Evolutionary conservation across 306 rosid species (phyloP).

Genomic region (Vigna mungo): DNA sequence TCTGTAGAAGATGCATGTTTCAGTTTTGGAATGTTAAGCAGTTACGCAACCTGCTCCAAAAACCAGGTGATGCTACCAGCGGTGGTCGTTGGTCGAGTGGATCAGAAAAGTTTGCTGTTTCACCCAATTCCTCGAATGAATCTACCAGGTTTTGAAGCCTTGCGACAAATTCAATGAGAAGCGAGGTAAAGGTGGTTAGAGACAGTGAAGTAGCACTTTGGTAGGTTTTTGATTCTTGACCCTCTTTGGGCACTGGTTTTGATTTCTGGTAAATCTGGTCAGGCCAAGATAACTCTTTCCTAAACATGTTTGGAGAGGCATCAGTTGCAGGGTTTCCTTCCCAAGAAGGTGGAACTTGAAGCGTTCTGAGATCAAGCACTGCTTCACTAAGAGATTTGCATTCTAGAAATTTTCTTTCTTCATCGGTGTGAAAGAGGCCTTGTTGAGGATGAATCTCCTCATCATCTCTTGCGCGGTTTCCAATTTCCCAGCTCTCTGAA

Average conservation of each 20-base stretch:
- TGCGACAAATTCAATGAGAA: constrained; percentile 91
- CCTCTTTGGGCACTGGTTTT: constrained; percentile 42
- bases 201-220: constrained; percentile 89
- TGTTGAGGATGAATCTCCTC: constrained; percentile 45
- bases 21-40: constrained; percentile 43
- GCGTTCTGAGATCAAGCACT: constrained; percentile 68
- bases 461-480: constrained; percentile 56
- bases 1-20: background rate
- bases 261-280: constrained; percentile 52
- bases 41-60: constrained; percentile 59
- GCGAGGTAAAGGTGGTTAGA: constrained; percentile 79
- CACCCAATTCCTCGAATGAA: constrained; percentile 72
- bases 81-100: constrained; percentile 56
- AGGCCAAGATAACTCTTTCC: constrained; percentile 70
- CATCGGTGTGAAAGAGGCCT: constrained; percentile 58
- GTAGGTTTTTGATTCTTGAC: constrained; percentile 68
- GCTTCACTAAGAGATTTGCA: constrained; percentile 90
- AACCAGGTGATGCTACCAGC: constrained; percentile 43
- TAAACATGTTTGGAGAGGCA: constrained; percentile 49
- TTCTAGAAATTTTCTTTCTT: constrained; percentile 59
- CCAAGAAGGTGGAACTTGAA: constrained; percentile 54
- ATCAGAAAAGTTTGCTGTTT: constrained; percentile 73
- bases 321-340: constrained; percentile 44
- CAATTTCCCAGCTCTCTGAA: constrained; percentile 93
- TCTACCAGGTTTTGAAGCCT: constrained; percentile 88